A percentile compares a stretch with the other conserved stretches of the same genome.
These are phyloP conservation scores for Candida bentonensis DNA, from an alignment of 805 yeast genomes.

Conservation along the genomic window DNA sequence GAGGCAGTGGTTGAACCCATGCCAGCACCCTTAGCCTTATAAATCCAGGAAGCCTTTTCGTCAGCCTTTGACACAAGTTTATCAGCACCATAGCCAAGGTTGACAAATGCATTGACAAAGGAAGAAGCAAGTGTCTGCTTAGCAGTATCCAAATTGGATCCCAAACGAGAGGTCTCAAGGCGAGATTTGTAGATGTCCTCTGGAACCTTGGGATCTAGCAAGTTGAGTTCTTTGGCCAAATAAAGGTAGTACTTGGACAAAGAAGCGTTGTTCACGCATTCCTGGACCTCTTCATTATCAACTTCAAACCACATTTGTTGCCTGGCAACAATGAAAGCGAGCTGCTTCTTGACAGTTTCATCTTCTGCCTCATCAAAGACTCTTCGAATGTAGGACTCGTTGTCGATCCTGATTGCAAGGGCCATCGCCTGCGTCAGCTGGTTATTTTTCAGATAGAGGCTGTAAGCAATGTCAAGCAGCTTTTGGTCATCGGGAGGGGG, in stretches of 20 bases:
- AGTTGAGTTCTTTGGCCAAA: constrained; percentile 73
- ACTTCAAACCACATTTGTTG: constrained; percentile 69
- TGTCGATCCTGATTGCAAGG: constrained; percentile 79
- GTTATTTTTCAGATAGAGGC: constrained; percentile 65
- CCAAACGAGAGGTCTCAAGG: constrained; percentile 56
- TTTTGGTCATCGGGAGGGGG: constrained; percentile 89
- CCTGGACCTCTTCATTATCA: constrained; percentile 49
- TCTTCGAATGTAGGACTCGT: constrained; percentile 57
- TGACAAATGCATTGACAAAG: constrained; percentile 85
- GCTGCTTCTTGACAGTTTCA: constrained; percentile 64
- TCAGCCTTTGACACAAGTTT: constrained; percentile 56
- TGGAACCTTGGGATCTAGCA: constrained; percentile 82
- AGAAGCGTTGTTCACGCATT: constrained; percentile 66
- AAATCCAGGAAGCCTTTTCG: constrained; percentile 70
- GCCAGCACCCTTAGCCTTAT: constrained; percentile 82
- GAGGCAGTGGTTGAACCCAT: constrained; percentile 88
- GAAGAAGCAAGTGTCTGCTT: constrained; percentile 89
- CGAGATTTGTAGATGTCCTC: constrained; percentile 90
- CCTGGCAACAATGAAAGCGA: constrained; percentile 77
- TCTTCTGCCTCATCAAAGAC: constrained; percentile 77
- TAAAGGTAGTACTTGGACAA: constrained; percentile 68
- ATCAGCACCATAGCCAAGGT: constrained; percentile 83
- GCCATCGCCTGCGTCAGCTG: constrained; percentile 83
- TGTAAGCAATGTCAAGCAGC: constrained; percentile 75
- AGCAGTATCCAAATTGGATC: constrained; percentile 69